Base-by-base conservation (phyloP, 768 basidiomycete genomes). In the Terana coerulea region DNA sequence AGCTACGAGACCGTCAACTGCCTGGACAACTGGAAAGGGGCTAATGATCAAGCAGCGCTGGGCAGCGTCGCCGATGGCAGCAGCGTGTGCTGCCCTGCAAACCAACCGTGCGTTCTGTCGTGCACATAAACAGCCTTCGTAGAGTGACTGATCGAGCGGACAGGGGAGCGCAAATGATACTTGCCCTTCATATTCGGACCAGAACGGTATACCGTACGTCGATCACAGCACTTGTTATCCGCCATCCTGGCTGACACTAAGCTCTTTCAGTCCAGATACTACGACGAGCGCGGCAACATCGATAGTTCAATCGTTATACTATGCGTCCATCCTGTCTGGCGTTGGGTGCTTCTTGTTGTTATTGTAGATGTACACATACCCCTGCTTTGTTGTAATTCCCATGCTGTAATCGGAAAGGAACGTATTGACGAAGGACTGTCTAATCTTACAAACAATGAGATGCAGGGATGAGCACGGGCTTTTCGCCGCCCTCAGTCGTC, bases 121-220 rank as follows among this genome's bases (percentile, higher is more conserved):
- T 25, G n/a, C 33, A 34, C n/a, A n/a, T n/a, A n/a, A n/a, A n/a
- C n/a, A n/a, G n/a, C n/a, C n/a, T n/a, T n/a, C n/a, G n/a, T n/a
- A 17, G 33, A 34, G 33, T 34, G 33, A 34, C 33, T 10, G 10
- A 17, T 34, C n/a, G n/a, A n/a, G 14, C 8, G 10, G 4, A 3
- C 15, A 63, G 57, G 57, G 51, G 15, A 60, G 25, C 25, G 21
- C 51, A 29, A 64, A 57, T 54, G 68, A 76, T 46, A 77, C 79
- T 31, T 90, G 88, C 61, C 76, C 83, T 24, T 88, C 87, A 0
- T 89, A 77, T 63, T 89, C 87, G 34, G 85, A 86, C 58, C 64
- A 74, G 43, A 78, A 80, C 59, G 81, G 81, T 24, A 64, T 84
- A 53, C 75, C 86, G 86, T 87, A 47, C 3, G 45, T 47, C 28